Conservation (phyloP, 192 early-diverging fungal genomes). For the Entomortierella lignicola region DNA sequence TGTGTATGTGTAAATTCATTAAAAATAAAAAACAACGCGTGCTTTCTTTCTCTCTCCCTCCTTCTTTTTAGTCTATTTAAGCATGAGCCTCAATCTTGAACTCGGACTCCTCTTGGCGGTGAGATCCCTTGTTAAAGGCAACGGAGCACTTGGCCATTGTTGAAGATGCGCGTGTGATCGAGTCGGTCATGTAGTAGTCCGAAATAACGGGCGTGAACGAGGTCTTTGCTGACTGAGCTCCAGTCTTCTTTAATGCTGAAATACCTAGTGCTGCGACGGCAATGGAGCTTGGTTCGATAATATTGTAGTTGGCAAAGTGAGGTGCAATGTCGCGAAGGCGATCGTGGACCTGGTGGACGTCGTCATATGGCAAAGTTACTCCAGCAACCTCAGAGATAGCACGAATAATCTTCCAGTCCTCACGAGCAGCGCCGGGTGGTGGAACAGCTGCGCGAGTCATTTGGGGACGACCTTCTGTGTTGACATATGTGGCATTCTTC, state of each 20-base stretch:
- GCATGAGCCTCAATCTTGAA: constrained; percentile 52
- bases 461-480: constrained; percentile 97
- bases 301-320: constrained; percentile 79
- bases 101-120: constrained; percentile 45
- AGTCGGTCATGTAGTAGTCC: constrained; percentile 96
- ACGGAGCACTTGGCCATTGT: constrained; percentile 97
- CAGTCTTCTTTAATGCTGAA: constrained; percentile 58
- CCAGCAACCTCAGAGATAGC: constrained; percentile 95
- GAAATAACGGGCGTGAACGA: constrained; percentile 74
- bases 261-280: constrained; percentile 71
- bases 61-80: constrained; percentile 5
- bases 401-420: constrained; percentile 99
- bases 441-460: constrained; percentile 92
- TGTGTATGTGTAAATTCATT: background rate
- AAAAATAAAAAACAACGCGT: constrained; percentile 4
- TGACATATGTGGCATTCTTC: constrained; percentile 95
- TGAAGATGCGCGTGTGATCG: constrained; percentile 89
- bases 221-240: constrained; percentile 44
- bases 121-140: constrained; percentile 50
- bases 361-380: constrained; percentile 89
- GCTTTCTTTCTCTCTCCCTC: background rate
- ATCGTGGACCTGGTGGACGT: constrained; percentile 81
- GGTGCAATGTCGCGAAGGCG: constrained; percentile 92
- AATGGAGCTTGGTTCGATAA: constrained; percentile 68
- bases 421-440: constrained; percentile 89